Conservation (phyloP, 306 rosid genomes). For the Vigna unguiculata region DNA sequence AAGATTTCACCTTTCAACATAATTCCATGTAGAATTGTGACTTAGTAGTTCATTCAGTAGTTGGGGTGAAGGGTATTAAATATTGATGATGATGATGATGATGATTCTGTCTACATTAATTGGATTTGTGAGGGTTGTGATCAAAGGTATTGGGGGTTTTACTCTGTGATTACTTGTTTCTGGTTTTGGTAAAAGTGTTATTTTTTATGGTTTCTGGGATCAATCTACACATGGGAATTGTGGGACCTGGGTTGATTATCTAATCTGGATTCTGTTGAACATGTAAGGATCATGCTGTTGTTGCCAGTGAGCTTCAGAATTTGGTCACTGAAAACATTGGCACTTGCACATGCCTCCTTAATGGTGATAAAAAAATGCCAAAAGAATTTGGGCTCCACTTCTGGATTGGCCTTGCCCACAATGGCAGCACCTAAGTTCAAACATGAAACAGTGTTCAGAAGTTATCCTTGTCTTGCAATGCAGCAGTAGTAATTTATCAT, state of each 20-base stretch:
- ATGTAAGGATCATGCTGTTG: constrained; percentile 20
- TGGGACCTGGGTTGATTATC: constrained; percentile 36
- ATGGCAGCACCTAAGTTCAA: constrained; percentile 9
- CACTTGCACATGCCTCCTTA: constrained; percentile 47
- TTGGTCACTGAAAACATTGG: constrained; percentile 31
- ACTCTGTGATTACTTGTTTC: constrained; percentile 12
- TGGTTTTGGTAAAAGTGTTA: too few species aligned
- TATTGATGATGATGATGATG: background rate
- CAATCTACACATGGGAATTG: constrained; percentile 22
- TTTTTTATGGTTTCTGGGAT: background rate
- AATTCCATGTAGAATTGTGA: constrained; percentile 2
- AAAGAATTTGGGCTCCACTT: constrained; percentile 47
- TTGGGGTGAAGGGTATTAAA: background rate
- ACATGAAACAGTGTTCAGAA: background rate
- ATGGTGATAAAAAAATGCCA: constrained; percentile 23
- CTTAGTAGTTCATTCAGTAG: background rate
- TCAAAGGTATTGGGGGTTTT: constrained; percentile 45
- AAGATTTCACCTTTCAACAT: background rate
- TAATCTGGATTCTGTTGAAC: constrained; percentile 14
- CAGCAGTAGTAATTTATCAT: background rate
- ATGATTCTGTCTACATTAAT: too few species aligned
- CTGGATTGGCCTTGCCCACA: constrained; percentile 5
- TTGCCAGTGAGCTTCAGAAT: constrained; percentile 35
- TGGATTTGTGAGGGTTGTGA: background rate
- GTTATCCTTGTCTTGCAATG: background rate